phyloP scores from a whole-genome alignment of 495 filamentous ascomycete species.

The Xylaria flabelliformis region DNA sequence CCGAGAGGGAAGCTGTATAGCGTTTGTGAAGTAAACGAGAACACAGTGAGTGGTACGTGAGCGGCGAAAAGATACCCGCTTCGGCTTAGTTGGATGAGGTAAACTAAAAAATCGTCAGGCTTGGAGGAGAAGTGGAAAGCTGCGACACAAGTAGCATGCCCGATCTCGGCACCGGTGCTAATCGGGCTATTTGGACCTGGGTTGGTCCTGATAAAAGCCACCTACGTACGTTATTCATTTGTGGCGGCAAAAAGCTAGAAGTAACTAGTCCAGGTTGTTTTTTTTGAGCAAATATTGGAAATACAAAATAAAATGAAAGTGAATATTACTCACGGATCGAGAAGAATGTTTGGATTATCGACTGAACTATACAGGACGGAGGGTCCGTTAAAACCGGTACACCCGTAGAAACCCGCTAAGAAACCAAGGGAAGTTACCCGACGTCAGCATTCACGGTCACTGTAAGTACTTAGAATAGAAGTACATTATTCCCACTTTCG shows the following conservation, averaged over 20 bases:
- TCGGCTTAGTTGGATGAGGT: slow-evolving; percentile 22
- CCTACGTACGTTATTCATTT: neutral
- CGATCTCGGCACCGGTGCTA: slow-evolving; percentile 26
- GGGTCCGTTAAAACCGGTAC: slow-evolving; percentile 18
- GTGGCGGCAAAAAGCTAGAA: neutral
- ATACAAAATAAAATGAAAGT: neutral
- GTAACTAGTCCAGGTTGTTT: neutral
- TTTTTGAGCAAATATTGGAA: neutral
- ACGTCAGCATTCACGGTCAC: slow-evolving; percentile 1
- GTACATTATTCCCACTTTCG: slow-evolving; percentile 40
- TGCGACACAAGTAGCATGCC: neutral
- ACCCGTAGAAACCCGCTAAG: neutral
- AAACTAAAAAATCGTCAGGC: neutral
- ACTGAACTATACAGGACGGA: neutral
- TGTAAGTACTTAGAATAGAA: neutral
- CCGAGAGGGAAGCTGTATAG: slow-evolving; percentile 2
- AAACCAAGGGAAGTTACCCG: slow-evolving; percentile 1
- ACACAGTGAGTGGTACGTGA: neutral
- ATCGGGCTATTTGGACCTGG: neutral
- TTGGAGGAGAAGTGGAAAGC: slow-evolving; percentile 7
- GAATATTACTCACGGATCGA: neutral
- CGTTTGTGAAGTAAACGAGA: neutral
- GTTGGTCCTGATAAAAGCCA: neutral
- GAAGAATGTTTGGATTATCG: neutral
- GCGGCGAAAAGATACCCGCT: slow-evolving; percentile 25